A percentile compares a stretch with the other conserved stretches of the same genome.
Conservation (phyloP, 192 early-diverging fungal genomes). For the Phycomyces nitens region DNA sequence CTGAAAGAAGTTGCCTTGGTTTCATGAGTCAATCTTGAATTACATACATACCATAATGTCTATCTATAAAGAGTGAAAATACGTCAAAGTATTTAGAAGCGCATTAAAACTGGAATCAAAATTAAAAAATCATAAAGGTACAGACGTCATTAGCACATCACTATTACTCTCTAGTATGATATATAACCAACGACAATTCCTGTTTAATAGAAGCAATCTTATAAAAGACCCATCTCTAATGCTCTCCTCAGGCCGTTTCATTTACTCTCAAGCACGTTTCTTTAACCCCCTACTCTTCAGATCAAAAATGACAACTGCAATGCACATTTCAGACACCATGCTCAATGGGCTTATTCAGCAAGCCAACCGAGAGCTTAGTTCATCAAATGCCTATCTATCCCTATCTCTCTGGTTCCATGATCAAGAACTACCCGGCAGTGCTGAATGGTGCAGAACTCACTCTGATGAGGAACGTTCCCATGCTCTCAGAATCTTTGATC, state of each 20-base stretch:
- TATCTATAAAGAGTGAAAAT: too few relatives aligned
- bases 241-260: neutral
- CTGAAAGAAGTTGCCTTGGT: too few relatives aligned
- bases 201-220: too few relatives aligned
- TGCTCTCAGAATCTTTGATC: conserved; percentile 41
- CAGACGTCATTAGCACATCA: neutral
- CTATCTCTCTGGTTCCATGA: conserved; percentile 42
- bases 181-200: too few relatives aligned
- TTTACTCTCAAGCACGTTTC: neutral
- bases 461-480: conserved; percentile 38
- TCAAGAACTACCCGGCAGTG: conserved; percentile 38
- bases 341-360: conserved; percentile 19
- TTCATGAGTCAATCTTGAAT: too few relatives aligned
- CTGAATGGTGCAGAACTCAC: conserved; percentile 37
- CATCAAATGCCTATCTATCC: conserved; percentile 34
- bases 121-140: too few relatives aligned
- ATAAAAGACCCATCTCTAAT: neutral
- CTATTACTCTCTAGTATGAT: neutral
- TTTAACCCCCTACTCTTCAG: neutral
- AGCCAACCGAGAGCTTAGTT: conserved; percentile 36
- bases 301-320: conserved; percentile 18
- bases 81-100: too few relatives aligned
- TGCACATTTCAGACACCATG: conserved; percentile 25
- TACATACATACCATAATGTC: too few relatives aligned
- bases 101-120: too few relatives aligned